Conservation (phyloP, 2,329 filamentous ascomycete genomes). For the Dothistroma septosporum region DNA sequence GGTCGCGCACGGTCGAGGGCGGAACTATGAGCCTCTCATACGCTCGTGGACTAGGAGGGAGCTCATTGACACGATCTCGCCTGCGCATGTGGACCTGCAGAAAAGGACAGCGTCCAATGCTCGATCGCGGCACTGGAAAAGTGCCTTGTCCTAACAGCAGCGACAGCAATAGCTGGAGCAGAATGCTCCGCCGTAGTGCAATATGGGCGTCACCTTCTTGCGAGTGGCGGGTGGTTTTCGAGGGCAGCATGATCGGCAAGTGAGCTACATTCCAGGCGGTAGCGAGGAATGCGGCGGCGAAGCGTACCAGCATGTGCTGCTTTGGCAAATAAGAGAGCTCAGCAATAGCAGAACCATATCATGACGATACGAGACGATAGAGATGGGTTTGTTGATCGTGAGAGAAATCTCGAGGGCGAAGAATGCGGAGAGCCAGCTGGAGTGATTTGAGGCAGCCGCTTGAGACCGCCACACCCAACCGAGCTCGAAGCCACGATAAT, state of each 20-base stretch:
- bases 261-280: background rate
- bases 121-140: background rate
- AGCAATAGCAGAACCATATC: background rate
- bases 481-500: background rate
- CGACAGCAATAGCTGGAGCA: background rate
- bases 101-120: background rate
- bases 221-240: background rate
- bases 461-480: background rate
- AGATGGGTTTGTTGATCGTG: background rate
- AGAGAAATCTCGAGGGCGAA: background rate
- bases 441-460: background rate
- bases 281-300: background rate
- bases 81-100: background rate
- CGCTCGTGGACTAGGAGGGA: background rate
- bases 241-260: conserved; percentile 58
- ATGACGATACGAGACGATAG: background rate
- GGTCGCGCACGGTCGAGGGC: background rate
- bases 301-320: background rate
- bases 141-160: background rate
- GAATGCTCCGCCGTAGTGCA: background rate
- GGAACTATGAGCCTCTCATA: background rate
- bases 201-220: too few relatives aligned
- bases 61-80: background rate
- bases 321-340: background rate
- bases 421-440: background rate